Evolutionary conservation across 192 early-diverging fungal species (phyloP), one percentile per base, ranked within the genome.

Genomic region (Rhizoclosmatium globosum): DNA sequence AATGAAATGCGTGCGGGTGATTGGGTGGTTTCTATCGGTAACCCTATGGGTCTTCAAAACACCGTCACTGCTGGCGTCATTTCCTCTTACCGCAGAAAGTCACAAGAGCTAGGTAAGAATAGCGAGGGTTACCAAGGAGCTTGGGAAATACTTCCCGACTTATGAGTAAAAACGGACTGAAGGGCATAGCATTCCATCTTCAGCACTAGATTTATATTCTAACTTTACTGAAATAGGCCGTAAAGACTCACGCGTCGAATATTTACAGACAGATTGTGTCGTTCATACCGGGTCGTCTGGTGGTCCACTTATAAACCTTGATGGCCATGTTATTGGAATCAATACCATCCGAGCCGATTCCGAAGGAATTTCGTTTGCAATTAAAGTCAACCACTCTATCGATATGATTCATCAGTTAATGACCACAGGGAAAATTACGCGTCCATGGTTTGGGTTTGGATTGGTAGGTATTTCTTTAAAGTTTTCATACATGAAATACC

Each of bases 191-290:
- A 31, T 31, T 31, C 31, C 31, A 31, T 31, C 31, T 31, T 31
- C 31, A 31, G 31, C 31, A 31, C 31, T 31, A 31, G 31, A 31
- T 31, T 31, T 31, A 31, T 31, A 31, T 31, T 31, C 31, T 31
- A 31, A 31, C 31, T 31, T 31, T 31, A 70, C 41, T 21, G 87
- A 88, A 62, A 86, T 88, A 47, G 87, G 85, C n/a, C 71, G 81
- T 45, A 71, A 17, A 19, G 86, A 86, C 46, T 71, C 74, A 15
- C 75, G 82, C n/a, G 87, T 89, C 47, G 82, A 85, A 66, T 89
- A 81, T 72, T 78, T 89, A 19, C 87, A 89, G 59, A 89, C 87
- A 7, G 87, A 89, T 57, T 89, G 87, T 74, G 85, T 89, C 1
- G 75, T 89, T 3, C 87, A 89, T 64, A 71, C 79, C 31, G 87